These are phyloP conservation scores for Erodium chrysanthum DNA, from an alignment of 441 rosid species.

Conservation along the genomic window DNA sequence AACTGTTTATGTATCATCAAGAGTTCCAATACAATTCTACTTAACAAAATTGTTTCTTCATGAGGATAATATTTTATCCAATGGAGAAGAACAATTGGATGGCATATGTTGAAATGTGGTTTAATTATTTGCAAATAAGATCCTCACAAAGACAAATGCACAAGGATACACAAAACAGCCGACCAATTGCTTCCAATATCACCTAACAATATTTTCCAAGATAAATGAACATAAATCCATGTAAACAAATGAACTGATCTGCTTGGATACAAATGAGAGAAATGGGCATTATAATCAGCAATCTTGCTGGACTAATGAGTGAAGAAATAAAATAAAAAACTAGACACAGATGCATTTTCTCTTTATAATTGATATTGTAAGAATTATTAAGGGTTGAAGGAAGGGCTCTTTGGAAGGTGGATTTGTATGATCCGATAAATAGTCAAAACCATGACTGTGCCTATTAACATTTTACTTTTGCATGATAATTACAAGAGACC, in stretches of 20 bases:
- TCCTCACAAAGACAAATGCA: background rate
- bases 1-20: background rate
- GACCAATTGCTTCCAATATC: background rate
- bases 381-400: background rate
- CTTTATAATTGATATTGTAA: background rate
- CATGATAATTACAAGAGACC: background rate
- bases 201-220: background rate
- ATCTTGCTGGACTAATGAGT: no score
- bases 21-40: background rate
- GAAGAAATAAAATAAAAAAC: no score
- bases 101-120: background rate
- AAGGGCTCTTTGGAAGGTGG: background rate
- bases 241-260: background rate
- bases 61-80: background rate
- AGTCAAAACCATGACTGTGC: background rate
- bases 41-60: background rate
- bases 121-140: background rate
- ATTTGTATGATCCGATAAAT: background rate
- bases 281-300: constrained; percentile 1
- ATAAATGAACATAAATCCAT: background rate
- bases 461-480: background rate
- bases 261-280: constrained; percentile 3
- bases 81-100: background rate
- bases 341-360: background rate
- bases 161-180: background rate